These are phyloP conservation scores for Bocquillonia castaneifolia DNA, from an alignment of 441 rosid genomes.

Conservation along the genomic window DNA sequence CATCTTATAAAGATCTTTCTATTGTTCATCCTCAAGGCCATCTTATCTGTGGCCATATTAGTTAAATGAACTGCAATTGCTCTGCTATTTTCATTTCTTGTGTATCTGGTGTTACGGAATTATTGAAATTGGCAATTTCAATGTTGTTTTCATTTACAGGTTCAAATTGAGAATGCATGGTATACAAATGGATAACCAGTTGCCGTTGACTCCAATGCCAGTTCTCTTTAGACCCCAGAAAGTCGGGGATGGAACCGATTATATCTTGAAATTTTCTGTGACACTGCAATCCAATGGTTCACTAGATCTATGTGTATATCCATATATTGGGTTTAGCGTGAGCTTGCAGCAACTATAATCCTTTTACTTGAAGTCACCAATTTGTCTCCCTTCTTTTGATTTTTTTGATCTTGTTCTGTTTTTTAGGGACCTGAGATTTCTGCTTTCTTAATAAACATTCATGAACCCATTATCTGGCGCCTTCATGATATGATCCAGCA, in stretches of 20 bases:
- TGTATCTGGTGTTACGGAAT: not conserved
- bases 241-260: conserved; percentile 61
- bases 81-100: not conserved
- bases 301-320: conserved; percentile 74
- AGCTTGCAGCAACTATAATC: conserved; percentile 23
- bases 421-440: conserved; percentile 78
- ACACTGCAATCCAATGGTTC: conserved; percentile 80
- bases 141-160: conserved; percentile 39
- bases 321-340: conserved; percentile 79
- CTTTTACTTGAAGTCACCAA: not conserved
- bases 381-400: conserved; percentile 11
- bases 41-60: not conserved
- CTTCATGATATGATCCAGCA: conserved; percentile 96
- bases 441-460: conserved; percentile 81
- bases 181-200: conserved; percentile 91
- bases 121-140: conserved; percentile 9
- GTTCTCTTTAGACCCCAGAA: conserved; percentile 95
- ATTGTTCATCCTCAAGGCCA: too few species aligned
- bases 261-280: conserved; percentile 72
- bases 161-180: conserved; percentile 80
- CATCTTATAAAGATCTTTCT: not conserved
- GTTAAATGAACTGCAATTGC: conserved; percentile 4
- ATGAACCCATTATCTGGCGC: conserved; percentile 98
- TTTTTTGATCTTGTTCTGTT: conserved; percentile 24
- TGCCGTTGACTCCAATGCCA: conserved; percentile 92